Evolutionary conservation across 2,329 filamentous ascomycete species (phyloP), one percentile per base, ranked within the genome.

Genomic region (Alternaria angustiovoidea): DNA sequence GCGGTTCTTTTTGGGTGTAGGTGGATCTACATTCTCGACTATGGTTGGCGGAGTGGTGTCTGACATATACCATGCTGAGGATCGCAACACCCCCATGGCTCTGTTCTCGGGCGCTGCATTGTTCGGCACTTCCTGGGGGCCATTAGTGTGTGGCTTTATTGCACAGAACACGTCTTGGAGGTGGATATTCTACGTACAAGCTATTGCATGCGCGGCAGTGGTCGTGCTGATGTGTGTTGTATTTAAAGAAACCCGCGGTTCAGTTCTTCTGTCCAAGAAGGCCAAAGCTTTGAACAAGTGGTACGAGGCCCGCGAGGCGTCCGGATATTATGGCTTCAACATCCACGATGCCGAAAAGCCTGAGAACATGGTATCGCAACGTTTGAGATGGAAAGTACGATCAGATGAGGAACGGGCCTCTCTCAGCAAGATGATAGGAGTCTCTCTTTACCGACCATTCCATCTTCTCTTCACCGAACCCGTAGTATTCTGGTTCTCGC

Each of bases 11-110:
- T 86, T 88, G 9, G 94, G 94, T 1, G 87, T 88, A n/a, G 91
- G 91, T 7, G 89, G 87, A 6, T 93, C 89, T 49, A 88, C 86
- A 0, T 96, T 96, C 74, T 93, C 90, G 44, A 95, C 92, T 22
- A 94, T 97, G 85, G 90, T 96, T 0, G 94, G 94, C n/a, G 94
- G 94, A 4, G 91, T 97, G 4, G 90, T 97, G 41, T 90, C 91
- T 51, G 94, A 97, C 72, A 86, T 97, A 59, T 97, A 93, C 80
- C 87, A 89, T 48, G 88, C 91, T 9, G 81, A 91, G 60, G 89
- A 91, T 44, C 85, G 94, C 34, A 97, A 97, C 70, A 93, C 90
- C 0, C 91, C 94, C 0, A 97, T 97, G 94, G 90, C 92, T 0
- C 75, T 96, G 0, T 97, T 96, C 76, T 91, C 90, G n/a, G 92